Evolutionary conservation across 768 basidiomycete species (phyloP).

Genomic region (Boletus pseudo-olivaceus): DNA sequence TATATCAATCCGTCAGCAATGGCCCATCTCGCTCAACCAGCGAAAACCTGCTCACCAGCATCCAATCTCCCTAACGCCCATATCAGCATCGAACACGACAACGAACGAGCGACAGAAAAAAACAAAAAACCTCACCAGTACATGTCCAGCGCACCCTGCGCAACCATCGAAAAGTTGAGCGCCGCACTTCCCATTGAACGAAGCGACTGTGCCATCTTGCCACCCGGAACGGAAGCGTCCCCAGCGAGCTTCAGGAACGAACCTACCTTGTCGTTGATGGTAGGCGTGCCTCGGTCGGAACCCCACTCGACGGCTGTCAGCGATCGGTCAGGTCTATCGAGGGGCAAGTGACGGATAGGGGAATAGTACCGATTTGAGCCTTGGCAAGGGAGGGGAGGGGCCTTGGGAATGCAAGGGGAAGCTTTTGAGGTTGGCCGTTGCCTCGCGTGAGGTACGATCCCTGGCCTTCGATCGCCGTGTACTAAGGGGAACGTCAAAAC

Average conservation of each 20-base stretch:
- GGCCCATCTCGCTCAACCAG: neutral
- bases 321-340: conserved; percentile 5
- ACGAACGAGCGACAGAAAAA: neutral
- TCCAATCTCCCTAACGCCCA: conserved; percentile 67
- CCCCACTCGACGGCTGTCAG: conserved; percentile 81
- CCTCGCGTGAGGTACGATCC: conserved; percentile 73
- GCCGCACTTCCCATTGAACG: conserved; percentile 83
- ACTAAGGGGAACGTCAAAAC: conserved; percentile 38
- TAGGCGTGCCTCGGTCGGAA: conserved; percentile 58
- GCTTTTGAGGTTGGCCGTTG: conserved; percentile 42
- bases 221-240: conserved; percentile 61
- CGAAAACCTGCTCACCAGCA: conserved; percentile 45
- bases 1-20: neutral
- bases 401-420: conserved; percentile 66
- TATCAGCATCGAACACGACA: neutral
- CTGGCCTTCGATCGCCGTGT: conserved; percentile 73
- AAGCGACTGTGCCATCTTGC: conserved; percentile 82
- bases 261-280: conserved; percentile 54
- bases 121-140: conserved; percentile 60
- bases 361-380: conserved; percentile 57
- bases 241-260: conserved; percentile 78
- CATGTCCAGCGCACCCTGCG: conserved; percentile 82
- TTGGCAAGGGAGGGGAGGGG: conserved; percentile 65
- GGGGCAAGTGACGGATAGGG: neutral
- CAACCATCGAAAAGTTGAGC: conserved; percentile 78